Percentiles rank a stretch among this genome's conserved stretches.
phyloP scores from a whole-genome alignment of 306 rosid species.

The Ziziphus jujuba region DNA sequence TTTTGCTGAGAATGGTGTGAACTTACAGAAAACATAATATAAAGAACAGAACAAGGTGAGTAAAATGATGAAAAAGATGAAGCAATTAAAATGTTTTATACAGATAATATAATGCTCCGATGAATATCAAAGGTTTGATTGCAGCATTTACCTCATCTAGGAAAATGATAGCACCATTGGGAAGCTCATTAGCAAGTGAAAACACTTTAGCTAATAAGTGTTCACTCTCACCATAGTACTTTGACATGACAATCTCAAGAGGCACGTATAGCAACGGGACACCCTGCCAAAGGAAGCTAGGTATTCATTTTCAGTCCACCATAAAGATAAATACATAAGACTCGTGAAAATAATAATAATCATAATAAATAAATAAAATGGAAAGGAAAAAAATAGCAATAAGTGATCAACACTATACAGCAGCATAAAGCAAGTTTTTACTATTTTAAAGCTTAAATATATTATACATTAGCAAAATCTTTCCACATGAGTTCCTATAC shows the following conservation, averaged over 20 bases:
- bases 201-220: conserved; percentile 75
- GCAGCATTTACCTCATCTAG: conserved; percentile 70
- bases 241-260: conserved; percentile 81
- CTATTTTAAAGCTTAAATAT: background rate
- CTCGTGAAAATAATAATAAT: too few species aligned
- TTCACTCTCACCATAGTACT: conserved; percentile 91
- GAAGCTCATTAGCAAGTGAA: conserved; percentile 72
- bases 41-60: too few species aligned
- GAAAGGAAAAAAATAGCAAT: background rate
- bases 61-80: background rate
- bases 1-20: background rate
- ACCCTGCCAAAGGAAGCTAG: conserved; percentile 51
- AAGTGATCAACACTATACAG: background rate
- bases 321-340: background rate
- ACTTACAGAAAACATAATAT: too few species aligned
- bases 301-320: conserved; percentile 21
- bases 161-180: conserved; percentile 81
- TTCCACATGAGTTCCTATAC: too few species aligned
- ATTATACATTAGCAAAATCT: too few species aligned
- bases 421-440: background rate
- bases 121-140: conserved; percentile 2
- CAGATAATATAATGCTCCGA: background rate
- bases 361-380: too few species aligned
- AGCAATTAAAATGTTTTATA: background rate
- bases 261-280: conserved; percentile 84